phyloP scores from a whole-genome alignment of 352 stramenopile genomes.

The Globisporangium polare region DNA sequence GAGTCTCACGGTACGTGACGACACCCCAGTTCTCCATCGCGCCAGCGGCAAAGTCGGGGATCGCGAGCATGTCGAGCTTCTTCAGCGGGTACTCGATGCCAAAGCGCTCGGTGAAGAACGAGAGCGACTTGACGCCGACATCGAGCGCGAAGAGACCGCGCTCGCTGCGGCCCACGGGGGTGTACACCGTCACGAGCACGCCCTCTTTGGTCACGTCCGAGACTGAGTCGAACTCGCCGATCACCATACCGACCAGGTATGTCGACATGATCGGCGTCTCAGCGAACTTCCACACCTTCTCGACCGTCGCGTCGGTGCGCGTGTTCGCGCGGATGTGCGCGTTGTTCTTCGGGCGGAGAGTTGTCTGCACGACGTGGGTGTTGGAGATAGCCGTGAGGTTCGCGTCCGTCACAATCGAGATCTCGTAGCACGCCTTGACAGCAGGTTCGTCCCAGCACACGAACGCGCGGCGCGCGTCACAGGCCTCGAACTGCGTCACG shows the following conservation, averaged over 20 bases:
- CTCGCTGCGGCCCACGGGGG: slow-evolving; percentile 89
- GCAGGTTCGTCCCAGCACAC: slow-evolving; percentile 98
- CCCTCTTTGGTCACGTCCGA: slow-evolving; percentile 87
- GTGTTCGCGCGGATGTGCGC: slow-evolving; percentile 45
- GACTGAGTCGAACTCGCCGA: slow-evolving; percentile 97
- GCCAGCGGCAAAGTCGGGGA: slow-evolving; percentile 95
- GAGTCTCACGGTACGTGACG: slow-evolving; percentile 96
- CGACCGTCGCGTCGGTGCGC: slow-evolving; percentile 26
- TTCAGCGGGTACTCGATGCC: slow-evolving; percentile 93
- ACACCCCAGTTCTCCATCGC: slow-evolving; percentile 96
- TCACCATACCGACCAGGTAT: slow-evolving; percentile 92
- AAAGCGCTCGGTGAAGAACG: slow-evolving; percentile 73
- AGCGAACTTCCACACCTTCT: slow-evolving; percentile 83
- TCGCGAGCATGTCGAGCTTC: slow-evolving; percentile 98
- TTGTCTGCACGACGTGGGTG: slow-evolving; percentile 92
- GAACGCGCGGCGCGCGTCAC: slow-evolving; percentile 92
- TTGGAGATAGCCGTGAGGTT: slow-evolving; percentile 94
- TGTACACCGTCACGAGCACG: slow-evolving; percentile 95
- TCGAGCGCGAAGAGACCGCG: slow-evolving; percentile 91
- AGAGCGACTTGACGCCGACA: slow-evolving; percentile 54
- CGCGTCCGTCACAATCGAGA: slow-evolving; percentile 88
- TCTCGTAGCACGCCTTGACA: slow-evolving; percentile 94
- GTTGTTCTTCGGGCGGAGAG: slow-evolving; percentile 53
- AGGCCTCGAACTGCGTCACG: slow-evolving; percentile 82
- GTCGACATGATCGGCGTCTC: slow-evolving; percentile 97